Base-by-base conservation (phyloP, 2,329 filamentous ascomycete species). In the Diaporthe citri region DNA sequence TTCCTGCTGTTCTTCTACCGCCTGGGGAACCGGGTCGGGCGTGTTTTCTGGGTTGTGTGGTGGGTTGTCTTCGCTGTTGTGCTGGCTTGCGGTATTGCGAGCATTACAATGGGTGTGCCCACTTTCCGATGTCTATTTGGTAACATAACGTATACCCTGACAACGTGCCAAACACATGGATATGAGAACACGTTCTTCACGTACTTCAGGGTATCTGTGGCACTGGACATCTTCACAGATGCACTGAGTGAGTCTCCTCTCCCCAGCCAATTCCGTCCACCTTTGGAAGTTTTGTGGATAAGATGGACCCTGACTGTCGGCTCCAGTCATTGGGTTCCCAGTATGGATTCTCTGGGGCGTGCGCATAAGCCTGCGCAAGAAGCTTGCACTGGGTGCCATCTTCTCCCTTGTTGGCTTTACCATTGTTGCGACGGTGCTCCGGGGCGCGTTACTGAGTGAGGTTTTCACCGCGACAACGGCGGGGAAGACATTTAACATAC, bases 401-500 rank as follows among this genome's bases (percentile, higher is more conserved):
- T 76, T 76, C 46, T 76, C 75, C 13, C 75, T 76, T 25, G 75
- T 76, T 20, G 75, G 75, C 4, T 71, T 76, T 48, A 76, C 75
- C 2, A 70, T 76, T 4, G 75, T 74, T 10, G 75, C 75, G 46
- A 74, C 75, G 8, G 71, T 76, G 22, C 75, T 76, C 1, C 67
- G 75, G 2, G 75, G 75, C 1, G 75, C 75, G 2, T 48, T 76
- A 20, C n/a, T 76, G 17, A 76, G 72, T 10, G 73, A 74, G 12
- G 75, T 76, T 0, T 76, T 76, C 13, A 62, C 74, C n/a, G 43
- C 71, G 17, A 74, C 75, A 2, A 70, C 57, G 12, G 6, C 55
- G 10, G 75, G 75, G 2, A 74, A 70, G 31, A 76, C 75, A 1
- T 74, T 76, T 39, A 76, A 76, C 51, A 74, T 76, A 34, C 75